These are phyloP conservation scores for Malus hybrid DNA, from an alignment of 331 rosid genomes.

Conservation along the genomic window DNA sequence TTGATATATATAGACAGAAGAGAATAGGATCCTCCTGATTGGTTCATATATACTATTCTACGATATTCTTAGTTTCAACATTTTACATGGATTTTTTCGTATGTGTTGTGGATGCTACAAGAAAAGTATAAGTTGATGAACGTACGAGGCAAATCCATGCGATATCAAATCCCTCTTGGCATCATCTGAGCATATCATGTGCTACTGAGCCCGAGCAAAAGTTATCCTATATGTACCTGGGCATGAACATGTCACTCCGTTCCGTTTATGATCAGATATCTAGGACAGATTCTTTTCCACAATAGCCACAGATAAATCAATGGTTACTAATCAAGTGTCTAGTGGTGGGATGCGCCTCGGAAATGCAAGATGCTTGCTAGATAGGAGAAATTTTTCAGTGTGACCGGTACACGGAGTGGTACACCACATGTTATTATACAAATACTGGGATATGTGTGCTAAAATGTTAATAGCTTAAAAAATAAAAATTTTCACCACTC, in stretches of 20 bases:
- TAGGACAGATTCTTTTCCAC: not conserved
- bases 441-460: no score
- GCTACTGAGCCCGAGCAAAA: not conserved
- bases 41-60: not conserved
- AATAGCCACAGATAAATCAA: no score
- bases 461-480: no score
- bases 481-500: no score
- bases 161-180: not conserved
- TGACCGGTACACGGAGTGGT: no score
- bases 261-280: not conserved
- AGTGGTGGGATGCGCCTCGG: not conserved
- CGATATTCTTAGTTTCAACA: not conserved
- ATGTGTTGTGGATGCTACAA: not conserved
- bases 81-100: not conserved
- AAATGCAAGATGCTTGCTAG: not conserved
- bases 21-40: not conserved
- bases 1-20: not conserved
- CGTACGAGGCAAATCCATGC: not conserved
- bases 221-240: not conserved
- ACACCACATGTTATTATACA: no score
- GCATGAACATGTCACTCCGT: not conserved
- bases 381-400: not conserved
- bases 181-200: not conserved
- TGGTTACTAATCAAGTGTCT: no score
- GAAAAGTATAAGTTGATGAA: not conserved